These are phyloP conservation scores for Apiotrichum gracile DNA, from an alignment of 1,284 basidiomycete species.

Conservation along the genomic window DNA sequence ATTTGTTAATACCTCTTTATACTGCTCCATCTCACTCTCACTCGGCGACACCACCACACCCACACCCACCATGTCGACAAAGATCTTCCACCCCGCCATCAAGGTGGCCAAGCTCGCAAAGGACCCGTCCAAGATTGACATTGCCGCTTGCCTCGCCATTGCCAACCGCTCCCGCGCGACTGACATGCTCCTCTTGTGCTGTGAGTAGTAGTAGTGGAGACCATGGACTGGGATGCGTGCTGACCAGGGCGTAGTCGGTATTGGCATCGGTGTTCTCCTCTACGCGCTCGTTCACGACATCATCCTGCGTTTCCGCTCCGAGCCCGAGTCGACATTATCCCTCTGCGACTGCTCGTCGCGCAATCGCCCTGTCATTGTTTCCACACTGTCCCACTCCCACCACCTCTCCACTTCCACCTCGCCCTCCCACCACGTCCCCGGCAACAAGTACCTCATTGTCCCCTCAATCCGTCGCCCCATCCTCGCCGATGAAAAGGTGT, in stretches of 20 bases:
- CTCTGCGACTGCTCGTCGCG: too few relatives aligned
- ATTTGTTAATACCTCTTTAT: too few relatives aligned
- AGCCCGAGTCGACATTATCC: too few relatives aligned
- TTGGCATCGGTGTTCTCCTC: constrained; percentile 15
- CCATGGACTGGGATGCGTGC: background rate
- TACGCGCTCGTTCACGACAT: constrained; percentile 14
- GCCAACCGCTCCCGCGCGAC: constrained; percentile 9
- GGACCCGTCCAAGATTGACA: constrained; percentile 2
- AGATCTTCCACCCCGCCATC: background rate
- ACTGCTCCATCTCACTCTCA: too few relatives aligned
- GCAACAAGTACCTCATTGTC: background rate
- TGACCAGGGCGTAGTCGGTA: constrained; percentile 8
- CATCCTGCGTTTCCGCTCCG: background rate
- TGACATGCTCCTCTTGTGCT: constrained; percentile 9
- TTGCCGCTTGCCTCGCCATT: background rate
- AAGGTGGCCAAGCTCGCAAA: background rate
- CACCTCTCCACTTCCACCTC: background rate
- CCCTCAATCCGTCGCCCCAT: background rate
- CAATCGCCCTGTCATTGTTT: too few relatives aligned
- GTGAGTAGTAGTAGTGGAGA: background rate
- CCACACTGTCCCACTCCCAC: background rate
- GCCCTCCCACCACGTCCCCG: background rate
- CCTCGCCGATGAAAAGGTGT: background rate
- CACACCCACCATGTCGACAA: background rate
- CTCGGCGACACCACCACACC: constrained; percentile 23